A percentile compares a stretch with the other conserved stretches of the same genome.
Conservation (phyloP, 2,329 filamentous ascomycete species). For the Pseudohalonectria lignicola region DNA sequence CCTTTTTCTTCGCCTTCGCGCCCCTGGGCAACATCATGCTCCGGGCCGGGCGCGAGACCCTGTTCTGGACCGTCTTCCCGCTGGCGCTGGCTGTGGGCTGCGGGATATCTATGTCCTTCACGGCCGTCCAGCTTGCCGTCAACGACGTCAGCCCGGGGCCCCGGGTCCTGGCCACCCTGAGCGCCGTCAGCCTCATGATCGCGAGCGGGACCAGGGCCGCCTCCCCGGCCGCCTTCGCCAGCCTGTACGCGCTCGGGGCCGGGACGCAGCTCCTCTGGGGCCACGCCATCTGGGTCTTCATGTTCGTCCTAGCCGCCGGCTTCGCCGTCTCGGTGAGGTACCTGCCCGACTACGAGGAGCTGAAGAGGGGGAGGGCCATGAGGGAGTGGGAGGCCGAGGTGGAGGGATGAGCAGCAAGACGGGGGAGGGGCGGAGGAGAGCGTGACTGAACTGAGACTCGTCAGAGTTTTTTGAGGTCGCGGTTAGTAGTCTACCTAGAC, state of each 20-base stretch:
- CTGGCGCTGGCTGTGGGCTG: constrained; percentile 40
- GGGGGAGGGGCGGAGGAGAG: too few relatives aligned
- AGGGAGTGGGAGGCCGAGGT: too few relatives aligned
- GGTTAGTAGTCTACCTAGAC: too few relatives aligned
- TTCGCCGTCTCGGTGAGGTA: constrained; percentile 19
- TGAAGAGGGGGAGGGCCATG: constrained; percentile 7
- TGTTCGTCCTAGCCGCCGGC: constrained; percentile 26
- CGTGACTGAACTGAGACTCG: too few relatives aligned
- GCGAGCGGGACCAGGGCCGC: constrained; percentile 53
- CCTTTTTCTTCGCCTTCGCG: constrained; percentile 46
- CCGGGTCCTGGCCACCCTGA: constrained; percentile 57
- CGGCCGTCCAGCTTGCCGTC: constrained; percentile 58
- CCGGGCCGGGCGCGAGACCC: constrained; percentile 23
- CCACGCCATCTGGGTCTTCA: constrained; percentile 54
- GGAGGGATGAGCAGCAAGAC: too few relatives aligned
- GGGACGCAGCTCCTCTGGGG: constrained; percentile 50
- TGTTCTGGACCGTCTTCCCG: constrained; percentile 47
- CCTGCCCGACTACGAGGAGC: constrained; percentile 23
- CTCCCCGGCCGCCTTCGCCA: constrained; percentile 54
- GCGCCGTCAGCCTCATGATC: constrained; percentile 55
- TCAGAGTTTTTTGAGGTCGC: too few relatives aligned
- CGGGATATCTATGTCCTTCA: constrained; percentile 59
- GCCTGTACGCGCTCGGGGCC: constrained; percentile 57
- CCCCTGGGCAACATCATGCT: constrained; percentile 48
- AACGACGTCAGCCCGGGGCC: constrained; percentile 63